A percentile compares a stretch with the other conserved stretches of the same genome.
Conservation (phyloP, 2,329 filamentous ascomycete species). For the Phoma sp. region DNA sequence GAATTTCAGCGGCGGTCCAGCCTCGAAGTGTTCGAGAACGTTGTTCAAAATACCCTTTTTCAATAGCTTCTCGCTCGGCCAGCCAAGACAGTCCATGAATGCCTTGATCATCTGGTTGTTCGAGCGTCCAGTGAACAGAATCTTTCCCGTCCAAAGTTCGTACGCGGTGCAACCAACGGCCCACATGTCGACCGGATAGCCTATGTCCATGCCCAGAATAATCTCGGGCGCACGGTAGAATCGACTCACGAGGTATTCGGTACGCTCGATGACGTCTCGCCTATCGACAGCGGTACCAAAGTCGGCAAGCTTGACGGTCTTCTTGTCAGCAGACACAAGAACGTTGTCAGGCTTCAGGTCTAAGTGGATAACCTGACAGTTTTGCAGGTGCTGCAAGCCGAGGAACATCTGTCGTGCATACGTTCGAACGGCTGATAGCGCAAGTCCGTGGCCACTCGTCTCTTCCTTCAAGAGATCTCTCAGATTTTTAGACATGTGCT, state of each 20-base stretch:
- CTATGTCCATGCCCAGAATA: slow-evolving; percentile 94
- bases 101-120: slow-evolving; percentile 98
- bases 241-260: slow-evolving; percentile 92
- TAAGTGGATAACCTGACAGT: slow-evolving; percentile 91
- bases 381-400: slow-evolving; percentile 83
- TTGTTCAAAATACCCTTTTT: slow-evolving; percentile 69
- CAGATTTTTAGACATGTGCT: slow-evolving; percentile 83
- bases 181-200: slow-evolving; percentile 96
- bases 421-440: slow-evolving; percentile 81
- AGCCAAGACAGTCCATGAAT: slow-evolving; percentile 95
- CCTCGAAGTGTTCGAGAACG: slow-evolving; percentile 74
- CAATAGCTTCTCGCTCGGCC: slow-evolving; percentile 86
- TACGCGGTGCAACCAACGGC: slow-evolving; percentile 96
- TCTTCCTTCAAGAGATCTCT: slow-evolving; percentile 96
- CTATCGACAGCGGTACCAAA: slow-evolving; percentile 93
- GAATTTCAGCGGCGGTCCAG: slow-evolving; percentile 74
- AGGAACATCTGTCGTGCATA: slow-evolving; percentile 96
- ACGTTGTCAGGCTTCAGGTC: slow-evolving; percentile 99
- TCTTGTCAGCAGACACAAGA: slow-evolving; percentile 64
- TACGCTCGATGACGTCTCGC: slow-evolving; percentile 83
- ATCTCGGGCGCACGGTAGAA: slow-evolving; percentile 98
- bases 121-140: slow-evolving; percentile 90
- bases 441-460: slow-evolving; percentile 79
- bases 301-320: slow-evolving; percentile 91
- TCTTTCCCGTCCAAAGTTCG: slow-evolving; percentile 96